Percentiles rank a stretch among this genome's conserved stretches.
Evolutionary conservation across 2,329 filamentous ascomycete genomes (phyloP).

Genomic region (Colletotrichum theobromicola): DNA sequence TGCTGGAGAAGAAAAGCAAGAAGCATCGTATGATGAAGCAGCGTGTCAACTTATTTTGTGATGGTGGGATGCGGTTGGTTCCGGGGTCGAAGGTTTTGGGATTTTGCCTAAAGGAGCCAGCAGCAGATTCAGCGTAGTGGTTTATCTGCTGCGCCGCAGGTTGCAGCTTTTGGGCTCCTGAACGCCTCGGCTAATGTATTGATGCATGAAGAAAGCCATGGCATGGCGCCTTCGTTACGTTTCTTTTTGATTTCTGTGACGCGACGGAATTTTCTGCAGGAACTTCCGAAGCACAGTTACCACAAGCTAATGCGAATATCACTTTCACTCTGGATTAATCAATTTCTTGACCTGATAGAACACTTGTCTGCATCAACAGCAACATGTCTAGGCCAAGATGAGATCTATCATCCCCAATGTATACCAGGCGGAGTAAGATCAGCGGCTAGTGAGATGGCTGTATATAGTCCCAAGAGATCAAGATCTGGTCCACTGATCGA

Average conservation of each 20-base stretch:
- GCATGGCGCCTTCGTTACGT: neutral
- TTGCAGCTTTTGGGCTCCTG: neutral
- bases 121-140: neutral
- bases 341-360: neutral
- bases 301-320: neutral
- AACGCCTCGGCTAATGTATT: neutral
- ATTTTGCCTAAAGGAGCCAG: neutral
- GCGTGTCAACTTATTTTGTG: neutral
- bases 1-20: neutral
- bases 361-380: too few species aligned
- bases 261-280: neutral
- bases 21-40: neutral
- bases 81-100: neutral
- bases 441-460: neutral
- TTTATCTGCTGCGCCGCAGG: neutral
- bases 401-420: neutral
- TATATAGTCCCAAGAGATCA: neutral
- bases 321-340: neutral
- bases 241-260: neutral
- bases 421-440: neutral
- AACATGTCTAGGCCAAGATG: fast-evolving
- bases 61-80: neutral
- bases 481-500: neutral
- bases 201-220: neutral
- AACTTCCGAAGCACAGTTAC: neutral